Evolutionary conservation across 148 eudicot species (phyloP).

Genomic region (Chenopodium berlandieri): DNA sequence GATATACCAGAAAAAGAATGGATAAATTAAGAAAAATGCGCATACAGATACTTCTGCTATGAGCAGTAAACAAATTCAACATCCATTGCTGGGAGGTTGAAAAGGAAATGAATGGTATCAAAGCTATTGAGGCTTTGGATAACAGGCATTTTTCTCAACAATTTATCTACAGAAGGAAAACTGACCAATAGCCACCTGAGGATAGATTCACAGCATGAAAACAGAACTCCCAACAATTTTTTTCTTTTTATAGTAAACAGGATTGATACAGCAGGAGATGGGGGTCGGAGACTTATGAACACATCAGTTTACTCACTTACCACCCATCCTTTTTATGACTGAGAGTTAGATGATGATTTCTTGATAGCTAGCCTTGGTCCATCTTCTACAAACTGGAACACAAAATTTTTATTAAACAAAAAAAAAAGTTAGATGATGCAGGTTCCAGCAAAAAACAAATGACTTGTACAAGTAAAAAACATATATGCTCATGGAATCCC

Average conservation of each 20-base stretch:
- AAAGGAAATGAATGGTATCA: slow-evolving; percentile 20
- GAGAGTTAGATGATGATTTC: slow-evolving; percentile 27
- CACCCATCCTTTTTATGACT: slow-evolving; percentile 31
- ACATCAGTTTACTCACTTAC: slow-evolving; percentile 36
- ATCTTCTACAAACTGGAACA: slow-evolving; percentile 24
- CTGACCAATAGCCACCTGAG: slow-evolving; percentile 18
- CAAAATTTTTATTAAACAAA: not conserved
- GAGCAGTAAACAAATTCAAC: slow-evolving; percentile 20
- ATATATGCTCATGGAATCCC: not conserved
- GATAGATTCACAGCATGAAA: slow-evolving; percentile 19
- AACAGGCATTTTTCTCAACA: slow-evolving; percentile 24
- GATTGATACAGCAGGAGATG: slow-evolving; percentile 25
- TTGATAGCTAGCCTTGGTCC: slow-evolving; percentile 27
- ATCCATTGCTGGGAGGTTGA: slow-evolving; percentile 26
- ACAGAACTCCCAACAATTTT: slow-evolving; percentile 15
- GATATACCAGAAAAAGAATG: slow-evolving; percentile 11
- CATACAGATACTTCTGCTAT: slow-evolving; percentile 23
- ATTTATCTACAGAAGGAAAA: slow-evolving; percentile 30
- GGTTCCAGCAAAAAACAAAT: not conserved
- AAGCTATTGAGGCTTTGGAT: slow-evolving; percentile 13
- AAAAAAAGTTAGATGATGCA: not conserved
- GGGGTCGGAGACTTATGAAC: slow-evolving; percentile 31
- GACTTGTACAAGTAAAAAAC: not conserved
- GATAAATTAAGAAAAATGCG: slow-evolving; percentile 11
- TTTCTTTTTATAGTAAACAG: slow-evolving; percentile 18